phyloP scores from a whole-genome alignment of 192 early-diverging fungal species.

The Obelidium mucronatum region DNA sequence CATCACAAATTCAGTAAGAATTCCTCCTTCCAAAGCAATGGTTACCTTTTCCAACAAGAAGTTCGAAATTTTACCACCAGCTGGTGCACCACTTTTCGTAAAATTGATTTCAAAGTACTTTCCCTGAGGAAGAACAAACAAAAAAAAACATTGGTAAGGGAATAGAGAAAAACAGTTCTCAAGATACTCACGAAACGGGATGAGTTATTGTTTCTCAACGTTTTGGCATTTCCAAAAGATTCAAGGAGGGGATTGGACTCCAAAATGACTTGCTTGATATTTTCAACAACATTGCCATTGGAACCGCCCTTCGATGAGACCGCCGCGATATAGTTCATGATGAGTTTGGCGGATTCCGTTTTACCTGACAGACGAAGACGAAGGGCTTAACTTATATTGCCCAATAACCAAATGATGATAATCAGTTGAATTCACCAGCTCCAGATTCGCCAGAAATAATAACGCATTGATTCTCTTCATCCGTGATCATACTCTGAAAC shows the following conservation, averaged over 20 bases:
- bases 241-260: constrained; percentile 99
- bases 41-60: constrained; percentile 93
- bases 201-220: constrained; percentile 97
- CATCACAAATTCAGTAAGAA: constrained; percentile 1
- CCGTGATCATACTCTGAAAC: constrained; percentile 93
- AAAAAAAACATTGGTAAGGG: background rate
- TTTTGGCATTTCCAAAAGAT: constrained; percentile 99
- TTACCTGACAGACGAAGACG: constrained; percentile 42
- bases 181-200: constrained; percentile 85
- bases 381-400: background rate
- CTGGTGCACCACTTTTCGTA: constrained; percentile 87
- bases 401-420: no score
- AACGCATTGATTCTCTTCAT: constrained; percentile 99
- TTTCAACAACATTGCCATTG: constrained; percentile 75
- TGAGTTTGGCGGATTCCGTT: constrained; percentile 68
- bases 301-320: constrained; percentile 81
- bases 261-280: constrained; percentile 98
- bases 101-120: constrained; percentile 99
- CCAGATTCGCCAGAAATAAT: constrained; percentile 73
- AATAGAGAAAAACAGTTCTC: background rate
- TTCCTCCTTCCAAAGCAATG: background rate
- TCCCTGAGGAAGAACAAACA: constrained; percentile 62
- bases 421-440: no score
- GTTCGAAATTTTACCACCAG: constrained; percentile 97
- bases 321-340: constrained; percentile 96